A percentile compares a stretch with the other conserved stretches of the same genome.
These are phyloP conservation scores for Polyporus tsugae DNA, from an alignment of 1,284 basidiomycete genomes.

Conservation along the genomic window DNA sequence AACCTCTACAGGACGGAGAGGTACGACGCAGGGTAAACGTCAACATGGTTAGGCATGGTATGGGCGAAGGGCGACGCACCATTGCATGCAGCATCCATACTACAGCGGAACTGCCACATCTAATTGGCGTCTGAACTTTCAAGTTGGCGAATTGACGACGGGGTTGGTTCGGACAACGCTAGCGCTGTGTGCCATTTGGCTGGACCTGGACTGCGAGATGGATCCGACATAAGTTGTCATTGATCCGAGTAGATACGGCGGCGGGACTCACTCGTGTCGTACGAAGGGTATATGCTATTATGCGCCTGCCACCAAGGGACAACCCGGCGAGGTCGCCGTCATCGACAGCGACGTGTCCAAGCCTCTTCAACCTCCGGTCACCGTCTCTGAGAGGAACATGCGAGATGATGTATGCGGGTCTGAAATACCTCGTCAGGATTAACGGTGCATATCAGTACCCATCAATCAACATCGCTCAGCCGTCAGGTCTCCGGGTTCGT, in stretches of 20 bases:
- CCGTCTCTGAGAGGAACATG: background rate
- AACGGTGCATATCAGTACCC: background rate
- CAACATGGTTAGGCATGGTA: background rate
- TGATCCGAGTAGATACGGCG: background rate
- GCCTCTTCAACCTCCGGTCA: background rate
- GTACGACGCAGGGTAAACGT: background rate
- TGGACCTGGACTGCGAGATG: background rate
- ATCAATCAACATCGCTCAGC: no score
- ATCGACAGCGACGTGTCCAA: no score
- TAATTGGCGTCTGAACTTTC: no score
- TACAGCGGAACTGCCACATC: no score
- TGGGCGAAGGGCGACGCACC: background rate
- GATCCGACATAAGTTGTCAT: background rate
- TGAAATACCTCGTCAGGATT: background rate
- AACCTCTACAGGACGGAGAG: background rate
- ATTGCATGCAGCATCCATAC: background rate
- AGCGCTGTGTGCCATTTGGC: no score
- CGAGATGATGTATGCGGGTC: background rate
- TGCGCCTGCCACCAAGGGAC: background rate
- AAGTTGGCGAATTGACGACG: no score
- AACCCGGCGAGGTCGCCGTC: background rate
- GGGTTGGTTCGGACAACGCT: no score
- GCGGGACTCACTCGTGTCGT: background rate
- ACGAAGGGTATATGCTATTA: background rate
- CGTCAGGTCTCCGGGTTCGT: no score